These are phyloP conservation scores for Phalaenopsis aphrodite DNA, from an alignment of 106 monocot species.

Conservation along the genomic window DNA sequence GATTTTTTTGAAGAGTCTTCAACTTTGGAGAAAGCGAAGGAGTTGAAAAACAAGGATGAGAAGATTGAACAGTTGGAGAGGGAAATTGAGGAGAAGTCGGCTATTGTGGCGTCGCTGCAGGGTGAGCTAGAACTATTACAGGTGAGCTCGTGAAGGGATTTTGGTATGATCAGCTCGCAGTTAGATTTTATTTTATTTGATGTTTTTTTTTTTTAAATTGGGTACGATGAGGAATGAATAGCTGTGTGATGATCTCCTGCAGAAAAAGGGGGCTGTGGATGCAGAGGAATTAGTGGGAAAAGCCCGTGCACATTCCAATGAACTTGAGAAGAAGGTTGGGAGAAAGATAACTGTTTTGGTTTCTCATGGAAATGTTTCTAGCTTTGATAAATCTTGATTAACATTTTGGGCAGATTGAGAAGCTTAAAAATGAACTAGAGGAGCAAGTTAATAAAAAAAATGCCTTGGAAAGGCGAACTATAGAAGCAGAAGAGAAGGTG, in stretches of 20 bases:
- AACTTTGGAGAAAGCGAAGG: slow-evolving; percentile 17
- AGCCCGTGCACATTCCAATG: slow-evolving; percentile 30
- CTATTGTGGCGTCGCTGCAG: slow-evolving; percentile 25
- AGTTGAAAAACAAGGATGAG: slow-evolving; percentile 47
- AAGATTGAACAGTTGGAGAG: slow-evolving; percentile 26
- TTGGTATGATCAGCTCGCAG: not conserved
- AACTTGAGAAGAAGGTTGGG: slow-evolving; percentile 54
- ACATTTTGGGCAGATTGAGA: slow-evolving; percentile 34
- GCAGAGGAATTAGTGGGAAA: slow-evolving; percentile 27
- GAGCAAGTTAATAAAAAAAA: slow-evolving; percentile 27
- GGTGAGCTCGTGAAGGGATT: slow-evolving; percentile 17
- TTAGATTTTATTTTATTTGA: not conserved
- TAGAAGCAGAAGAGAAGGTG: slow-evolving; percentile 52
- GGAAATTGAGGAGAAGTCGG: slow-evolving; percentile 31
- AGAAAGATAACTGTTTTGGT: not conserved
- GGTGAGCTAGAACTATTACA: slow-evolving; percentile 25
- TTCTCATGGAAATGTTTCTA: not conserved
- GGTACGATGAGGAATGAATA: not conserved
- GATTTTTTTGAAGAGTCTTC: slow-evolving; percentile 31
- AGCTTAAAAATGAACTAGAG: slow-evolving; percentile 46
- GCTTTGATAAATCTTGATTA: not conserved
- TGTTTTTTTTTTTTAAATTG: not conserved
- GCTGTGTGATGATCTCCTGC: slow-evolving; percentile 3
- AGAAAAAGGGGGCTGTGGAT: slow-evolving; percentile 38
- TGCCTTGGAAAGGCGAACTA: slow-evolving; percentile 32